Evolutionary conservation across 108 stramenopile genomes (phyloP).

Genomic region (Stephanodiscus triporus): DNA sequence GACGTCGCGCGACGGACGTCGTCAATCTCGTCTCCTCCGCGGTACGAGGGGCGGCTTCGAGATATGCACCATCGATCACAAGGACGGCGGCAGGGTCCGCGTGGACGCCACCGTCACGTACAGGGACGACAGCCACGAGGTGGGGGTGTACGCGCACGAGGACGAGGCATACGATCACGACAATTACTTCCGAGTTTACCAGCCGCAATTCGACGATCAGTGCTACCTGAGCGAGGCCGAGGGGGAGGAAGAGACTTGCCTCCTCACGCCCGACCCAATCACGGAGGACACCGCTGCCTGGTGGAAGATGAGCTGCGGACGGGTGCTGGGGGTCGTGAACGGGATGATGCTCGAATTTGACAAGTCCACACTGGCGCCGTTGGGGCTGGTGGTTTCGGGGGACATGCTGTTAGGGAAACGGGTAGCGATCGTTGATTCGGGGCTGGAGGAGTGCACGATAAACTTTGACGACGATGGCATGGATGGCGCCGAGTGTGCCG

Average conservation of each 20-base stretch:
- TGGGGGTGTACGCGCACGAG: slow-evolving; percentile 67
- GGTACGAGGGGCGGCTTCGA: slow-evolving; percentile 79
- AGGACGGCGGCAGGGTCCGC: slow-evolving; percentile 70
- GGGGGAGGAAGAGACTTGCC: slow-evolving; percentile 48
- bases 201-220: slow-evolving; percentile 60
- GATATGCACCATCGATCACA: slow-evolving; percentile 91
- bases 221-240: slow-evolving; percentile 30
- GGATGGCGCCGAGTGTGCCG: slow-evolving; percentile 57
- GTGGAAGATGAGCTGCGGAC: slow-evolving; percentile 77
- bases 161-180: slow-evolving; percentile 79
- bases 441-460: slow-evolving; percentile 46
- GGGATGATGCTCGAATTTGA: slow-evolving; percentile 82
- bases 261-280: slow-evolving; percentile 39
- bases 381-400: slow-evolving; percentile 64
- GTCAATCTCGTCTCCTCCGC: slow-evolving; percentile 83
- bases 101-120: slow-evolving; percentile 80
- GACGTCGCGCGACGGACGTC: slow-evolving; percentile 79
- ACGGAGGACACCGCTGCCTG: slow-evolving; percentile 68
- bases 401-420: slow-evolving; percentile 61
- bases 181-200: slow-evolving; percentile 80
- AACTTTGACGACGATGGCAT: slow-evolving; percentile 53
- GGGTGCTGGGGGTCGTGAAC: slow-evolving; percentile 77
- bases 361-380: slow-evolving; percentile 62
- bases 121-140: slow-evolving; percentile 50
- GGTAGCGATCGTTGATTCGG: slow-evolving; percentile 55